Conservation (phyloP, 352 stramenopile species). For the Phytophthora hybrid region DNA sequence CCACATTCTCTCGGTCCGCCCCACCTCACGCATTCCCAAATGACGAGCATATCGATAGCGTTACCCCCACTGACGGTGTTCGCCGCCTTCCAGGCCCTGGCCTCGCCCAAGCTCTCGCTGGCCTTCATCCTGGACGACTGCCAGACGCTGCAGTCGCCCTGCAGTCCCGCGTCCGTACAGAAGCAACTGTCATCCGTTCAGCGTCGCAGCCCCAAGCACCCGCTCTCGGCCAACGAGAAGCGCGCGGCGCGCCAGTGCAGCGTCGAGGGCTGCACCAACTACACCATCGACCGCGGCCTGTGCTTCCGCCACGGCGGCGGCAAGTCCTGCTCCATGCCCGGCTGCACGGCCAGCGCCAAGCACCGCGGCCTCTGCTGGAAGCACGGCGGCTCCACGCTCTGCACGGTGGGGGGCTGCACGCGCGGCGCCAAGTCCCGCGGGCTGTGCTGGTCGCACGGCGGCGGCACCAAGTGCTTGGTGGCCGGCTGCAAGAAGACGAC, state of each 20-base stretch:
- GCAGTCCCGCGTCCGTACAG: neutral
- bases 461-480: constrained; percentile 76
- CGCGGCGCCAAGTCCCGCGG: constrained; percentile 82
- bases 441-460: constrained; percentile 88
- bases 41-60: constrained; percentile 3
- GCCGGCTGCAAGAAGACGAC: constrained; percentile 44
- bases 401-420: constrained; percentile 57
- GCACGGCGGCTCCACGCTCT: constrained; percentile 44
- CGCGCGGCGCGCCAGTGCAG: constrained; percentile 45
- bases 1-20: neutral
- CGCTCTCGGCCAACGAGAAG: constrained; percentile 1
- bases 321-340: constrained; percentile 55
- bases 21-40: neutral
- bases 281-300: constrained; percentile 62
- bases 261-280: constrained; percentile 54
- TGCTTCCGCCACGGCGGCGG: constrained; percentile 53
- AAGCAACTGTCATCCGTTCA: constrained; percentile 6
- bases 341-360: constrained; percentile 58
- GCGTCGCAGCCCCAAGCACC: neutral
- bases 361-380: constrained; percentile 54
- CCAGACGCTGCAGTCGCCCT: constrained; percentile 11
- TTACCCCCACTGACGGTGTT: neutral
- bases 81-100: neutral
- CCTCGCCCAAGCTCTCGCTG: constrained; percentile 25
- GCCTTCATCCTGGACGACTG: constrained; percentile 37